phyloP scores from a whole-genome alignment of 202 grass and related monocot genomes.

The Zizania palustris region DNA sequence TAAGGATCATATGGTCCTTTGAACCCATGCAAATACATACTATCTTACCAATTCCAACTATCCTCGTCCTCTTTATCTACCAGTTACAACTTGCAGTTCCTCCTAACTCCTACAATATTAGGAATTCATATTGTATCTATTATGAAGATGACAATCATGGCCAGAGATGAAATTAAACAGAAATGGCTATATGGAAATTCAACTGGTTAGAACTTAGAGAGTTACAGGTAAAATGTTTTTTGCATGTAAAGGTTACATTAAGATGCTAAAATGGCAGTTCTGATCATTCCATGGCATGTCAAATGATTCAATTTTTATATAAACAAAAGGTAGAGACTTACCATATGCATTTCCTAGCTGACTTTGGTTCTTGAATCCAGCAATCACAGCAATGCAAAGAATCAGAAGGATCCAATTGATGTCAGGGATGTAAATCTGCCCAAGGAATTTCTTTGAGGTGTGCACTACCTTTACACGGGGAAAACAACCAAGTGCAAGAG shows the following conservation, averaged over 20 bases:
- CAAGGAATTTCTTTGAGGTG: conserved; percentile 95
- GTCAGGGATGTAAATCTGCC: conserved; percentile 99
- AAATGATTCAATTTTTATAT: not conserved
- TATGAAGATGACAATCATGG: not conserved
- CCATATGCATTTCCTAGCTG: conserved; percentile 98
- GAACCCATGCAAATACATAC: too few relatives aligned
- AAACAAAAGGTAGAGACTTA: conserved; percentile 37
- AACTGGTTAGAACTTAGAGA: not conserved
- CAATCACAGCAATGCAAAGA: conserved; percentile 88
- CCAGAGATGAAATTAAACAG: not conserved
- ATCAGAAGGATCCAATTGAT: conserved; percentile 94
- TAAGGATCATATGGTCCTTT: too few relatives aligned
- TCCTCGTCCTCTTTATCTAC: too few relatives aligned
- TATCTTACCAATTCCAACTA: too few relatives aligned
- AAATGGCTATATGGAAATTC: not conserved
- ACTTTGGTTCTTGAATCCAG: conserved; percentile 95
- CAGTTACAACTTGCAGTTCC: too few relatives aligned
- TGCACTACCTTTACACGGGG: conserved; percentile 93
- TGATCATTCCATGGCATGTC: not conserved
- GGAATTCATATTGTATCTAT: not conserved
- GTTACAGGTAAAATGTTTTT: conserved; percentile 5
- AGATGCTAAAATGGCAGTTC: not conserved
- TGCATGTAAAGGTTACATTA: not conserved
- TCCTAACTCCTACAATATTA: too few relatives aligned
- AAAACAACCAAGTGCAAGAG: conserved; percentile 87